Percentiles rank a stretch among this genome's conserved stretches.
phyloP scores from a whole-genome alignment of 2,329 filamentous ascomycete species.

The Phialemoniopsis sp. region DNA sequence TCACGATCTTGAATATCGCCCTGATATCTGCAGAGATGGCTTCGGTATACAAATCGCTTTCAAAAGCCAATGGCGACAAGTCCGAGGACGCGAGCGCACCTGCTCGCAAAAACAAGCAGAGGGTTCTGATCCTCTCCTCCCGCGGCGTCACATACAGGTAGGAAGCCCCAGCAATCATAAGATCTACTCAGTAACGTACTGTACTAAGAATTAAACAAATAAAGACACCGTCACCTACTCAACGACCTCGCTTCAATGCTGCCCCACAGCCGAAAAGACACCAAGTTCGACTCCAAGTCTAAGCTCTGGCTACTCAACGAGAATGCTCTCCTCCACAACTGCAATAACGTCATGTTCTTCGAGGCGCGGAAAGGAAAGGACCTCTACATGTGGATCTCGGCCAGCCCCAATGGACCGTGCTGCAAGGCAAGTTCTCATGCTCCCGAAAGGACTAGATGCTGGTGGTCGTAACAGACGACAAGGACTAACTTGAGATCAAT shows the following conservation, averaged over 20 bases:
- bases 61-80: conserved; percentile 51
- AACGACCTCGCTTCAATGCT: conserved; percentile 85
- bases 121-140: conserved; percentile 87
- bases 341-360: conserved; percentile 89
- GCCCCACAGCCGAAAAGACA: conserved; percentile 89
- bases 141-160: conserved; percentile 87
- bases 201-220: too few relatives aligned
- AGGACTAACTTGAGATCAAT: too few relatives aligned
- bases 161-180: conserved; percentile 9
- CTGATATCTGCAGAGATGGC: conserved; percentile 49
- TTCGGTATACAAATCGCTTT: conserved; percentile 70
- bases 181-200: background rate
- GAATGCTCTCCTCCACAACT: conserved; percentile 70
- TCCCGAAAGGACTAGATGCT: too few relatives aligned
- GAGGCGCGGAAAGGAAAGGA: conserved; percentile 93
- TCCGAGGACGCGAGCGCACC: conserved; percentile 29
- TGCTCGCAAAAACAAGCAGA: conserved; percentile 60
- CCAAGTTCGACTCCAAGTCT: conserved; percentile 94
- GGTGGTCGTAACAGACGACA: too few relatives aligned
- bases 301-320: conserved; percentile 82
- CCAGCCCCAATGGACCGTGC: conserved; percentile 37
- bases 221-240: conserved; percentile 91
- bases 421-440: too few relatives aligned
- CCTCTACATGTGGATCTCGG: conserved; percentile 73
- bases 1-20: background rate